Evolutionary conservation across 2,329 filamentous ascomycete genomes (phyloP).

Genomic region (Blastomyces silverae): DNA sequence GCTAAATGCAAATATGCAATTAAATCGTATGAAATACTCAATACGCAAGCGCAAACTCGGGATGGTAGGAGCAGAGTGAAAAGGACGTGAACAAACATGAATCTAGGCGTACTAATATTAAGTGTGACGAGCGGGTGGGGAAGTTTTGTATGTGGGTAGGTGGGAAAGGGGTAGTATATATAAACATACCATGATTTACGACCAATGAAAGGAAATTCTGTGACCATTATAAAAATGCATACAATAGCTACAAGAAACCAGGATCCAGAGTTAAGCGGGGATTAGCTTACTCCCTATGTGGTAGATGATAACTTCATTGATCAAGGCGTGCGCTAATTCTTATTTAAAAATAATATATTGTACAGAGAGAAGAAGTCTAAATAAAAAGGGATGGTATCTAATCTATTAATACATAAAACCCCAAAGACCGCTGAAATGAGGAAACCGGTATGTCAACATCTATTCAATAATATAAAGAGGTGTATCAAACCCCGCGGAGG

Average conservation of each 20-base stretch:
- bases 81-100: not conserved
- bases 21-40: not conserved
- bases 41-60: not conserved
- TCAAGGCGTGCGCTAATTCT: no score
- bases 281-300: not conserved
- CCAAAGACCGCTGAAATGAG: no score
- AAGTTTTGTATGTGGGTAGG: not conserved
- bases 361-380: not conserved
- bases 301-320: not conserved
- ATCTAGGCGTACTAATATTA: not conserved
- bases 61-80: not conserved
- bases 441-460: not conserved
- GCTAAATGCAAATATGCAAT: not conserved
- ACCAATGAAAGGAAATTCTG: not conserved
- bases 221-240: slow-evolving; percentile 1
- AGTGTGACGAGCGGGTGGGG: not conserved
- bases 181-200: not conserved
- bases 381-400: slow-evolving; percentile 2
- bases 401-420: slow-evolving; percentile 2
- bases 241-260: not conserved
- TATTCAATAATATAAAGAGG: not conserved
- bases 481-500: not conserved
- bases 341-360: not conserved
- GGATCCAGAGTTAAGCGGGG: not conserved
- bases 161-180: not conserved